Conservation (phyloP, 2,329 filamentous ascomycete genomes). For the Trichoderma koningii region DNA sequence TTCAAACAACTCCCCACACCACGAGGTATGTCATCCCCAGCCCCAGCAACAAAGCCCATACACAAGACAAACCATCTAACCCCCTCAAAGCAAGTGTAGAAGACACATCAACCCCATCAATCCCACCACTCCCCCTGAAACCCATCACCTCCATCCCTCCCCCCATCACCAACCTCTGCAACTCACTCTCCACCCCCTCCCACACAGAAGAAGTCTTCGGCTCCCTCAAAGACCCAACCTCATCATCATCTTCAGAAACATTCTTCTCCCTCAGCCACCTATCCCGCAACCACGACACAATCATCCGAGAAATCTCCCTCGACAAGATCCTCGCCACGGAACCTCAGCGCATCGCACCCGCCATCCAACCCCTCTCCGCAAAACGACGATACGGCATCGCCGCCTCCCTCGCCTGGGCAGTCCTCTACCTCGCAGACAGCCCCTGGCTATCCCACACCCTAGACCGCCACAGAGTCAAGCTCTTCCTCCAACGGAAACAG, state of each 20-base stretch:
- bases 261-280: slow-evolving; percentile 12
- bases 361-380: slow-evolving; percentile 24
- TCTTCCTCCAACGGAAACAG: slow-evolving; percentile 13
- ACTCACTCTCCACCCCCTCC: background rate
- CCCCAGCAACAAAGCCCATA: background rate
- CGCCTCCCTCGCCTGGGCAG: slow-evolving; percentile 16
- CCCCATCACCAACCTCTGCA: slow-evolving; percentile 1
- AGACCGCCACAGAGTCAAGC: background rate
- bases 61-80: background rate
- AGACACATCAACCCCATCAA: slow-evolving; percentile 12
- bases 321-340: slow-evolving; percentile 16
- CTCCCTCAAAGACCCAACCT: slow-evolving; percentile 1
- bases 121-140: background rate
- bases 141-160: background rate
- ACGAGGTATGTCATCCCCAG: background rate
- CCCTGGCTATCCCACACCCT: slow-evolving; percentile 14
- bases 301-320: slow-evolving; percentile 14
- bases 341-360: slow-evolving; percentile 6
- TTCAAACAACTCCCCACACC: slow-evolving; percentile 8
- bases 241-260: background rate
- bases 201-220: slow-evolving; percentile 10
- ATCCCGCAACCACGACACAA: background rate
- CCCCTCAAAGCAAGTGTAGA: slow-evolving; percentile 6
- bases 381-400: slow-evolving; percentile 21
- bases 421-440: slow-evolving; percentile 13